Base-by-base conservation (phyloP, 2,329 filamentous ascomycete species). In the Hypoxylon sp. region DNA sequence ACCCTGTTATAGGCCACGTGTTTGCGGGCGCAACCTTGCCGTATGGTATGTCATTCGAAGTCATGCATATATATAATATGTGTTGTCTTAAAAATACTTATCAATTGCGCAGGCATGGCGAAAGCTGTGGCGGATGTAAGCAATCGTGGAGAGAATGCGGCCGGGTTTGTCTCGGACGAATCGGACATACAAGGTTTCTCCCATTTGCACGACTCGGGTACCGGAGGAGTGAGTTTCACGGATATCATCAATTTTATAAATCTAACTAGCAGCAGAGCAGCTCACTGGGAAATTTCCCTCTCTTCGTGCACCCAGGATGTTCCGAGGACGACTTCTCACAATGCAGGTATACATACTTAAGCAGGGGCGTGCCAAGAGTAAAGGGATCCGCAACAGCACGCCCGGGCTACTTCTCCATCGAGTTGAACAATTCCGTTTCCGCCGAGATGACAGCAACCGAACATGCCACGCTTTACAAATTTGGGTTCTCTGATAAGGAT, bases 381-480 rank as follows among this genome's bases (percentile, higher is more conserved):
- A 75, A 75, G n/a, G 73, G 72, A 51, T 79, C 80, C 1, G 72
- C 78, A 7, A 69, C 71, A 19, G 83, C 84, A 2, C 72, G 73
- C 13, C 81, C 82, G 1, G 84, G 84, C 1, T 84, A 84, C 62
- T 87, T 88, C 60, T 72, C 75, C 12, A 69, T 88, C 6, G 74
- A 75, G 32, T 71, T 87, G 12, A 76, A 77, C 37, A 84, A 80
- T 44, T 77, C 76, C 2, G 77, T 88, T 21, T 67, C 68, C 6
- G 78, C 80, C 1, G 82, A 87, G 66, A 87, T 87, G 83, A 83
- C 83, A 0, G 75, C 81, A 1, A 79, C 81, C 0, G 74, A 80
- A 53, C 83, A 80, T 53, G 74, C 82, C 3, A 78, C 81, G 1
- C 72, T 88, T 2, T 87, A 84, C 62, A 75, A 77, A 7, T 87